These are phyloP conservation scores for Blastomyces emzantsi DNA, from an alignment of 2,329 filamentous ascomycete species.

Conservation along the genomic window DNA sequence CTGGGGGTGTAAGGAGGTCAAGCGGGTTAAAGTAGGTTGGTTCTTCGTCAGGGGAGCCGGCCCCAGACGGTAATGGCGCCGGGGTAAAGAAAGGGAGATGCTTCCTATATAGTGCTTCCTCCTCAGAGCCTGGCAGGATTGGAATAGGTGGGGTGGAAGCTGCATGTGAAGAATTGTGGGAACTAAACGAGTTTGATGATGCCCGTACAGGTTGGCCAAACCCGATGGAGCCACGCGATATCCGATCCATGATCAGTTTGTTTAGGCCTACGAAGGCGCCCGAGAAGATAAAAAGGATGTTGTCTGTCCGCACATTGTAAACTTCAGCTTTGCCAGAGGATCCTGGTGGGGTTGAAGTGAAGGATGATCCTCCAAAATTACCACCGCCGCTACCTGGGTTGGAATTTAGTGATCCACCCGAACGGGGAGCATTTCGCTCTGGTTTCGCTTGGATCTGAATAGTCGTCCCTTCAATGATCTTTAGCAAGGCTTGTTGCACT, in stretches of 20 bases:
- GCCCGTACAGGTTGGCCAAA: slow-evolving; percentile 76
- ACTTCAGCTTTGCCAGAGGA: slow-evolving; percentile 45
- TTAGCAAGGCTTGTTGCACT: slow-evolving; percentile 89
- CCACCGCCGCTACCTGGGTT: slow-evolving; percentile 24
- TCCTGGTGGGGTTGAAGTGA: slow-evolving; percentile 13
- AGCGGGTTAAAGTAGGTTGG: slow-evolving; percentile 50
- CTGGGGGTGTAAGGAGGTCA: slow-evolving; percentile 63
- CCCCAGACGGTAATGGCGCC: slow-evolving; percentile 38
- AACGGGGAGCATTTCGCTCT: slow-evolving; percentile 35
- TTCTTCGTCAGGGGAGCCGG: slow-evolving; percentile 29
- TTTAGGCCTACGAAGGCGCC: slow-evolving; percentile 91
- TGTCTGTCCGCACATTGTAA: slow-evolving; percentile 78
- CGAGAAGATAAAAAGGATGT: slow-evolving; percentile 95
- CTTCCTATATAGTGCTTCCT: slow-evolving; percentile 51
- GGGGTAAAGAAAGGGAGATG: slow-evolving; percentile 51
- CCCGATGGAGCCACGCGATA: slow-evolving; percentile 77
- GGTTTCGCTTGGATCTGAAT: slow-evolving; percentile 81
- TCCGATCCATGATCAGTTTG: slow-evolving; percentile 76
- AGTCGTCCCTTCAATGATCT: slow-evolving; percentile 93
- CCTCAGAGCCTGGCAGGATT: slow-evolving; percentile 55
- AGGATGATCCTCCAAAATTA: slow-evolving; percentile 15
- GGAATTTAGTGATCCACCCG: slow-evolving; percentile 30
- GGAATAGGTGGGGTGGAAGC: slow-evolving; percentile 37
- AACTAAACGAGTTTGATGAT: slow-evolving; percentile 25
- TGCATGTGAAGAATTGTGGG: slow-evolving; percentile 19